These are phyloP conservation scores for Ganoderma sp. DNA, from an alignment of 1,284 basidiomycete species.

Conservation along the genomic window DNA sequence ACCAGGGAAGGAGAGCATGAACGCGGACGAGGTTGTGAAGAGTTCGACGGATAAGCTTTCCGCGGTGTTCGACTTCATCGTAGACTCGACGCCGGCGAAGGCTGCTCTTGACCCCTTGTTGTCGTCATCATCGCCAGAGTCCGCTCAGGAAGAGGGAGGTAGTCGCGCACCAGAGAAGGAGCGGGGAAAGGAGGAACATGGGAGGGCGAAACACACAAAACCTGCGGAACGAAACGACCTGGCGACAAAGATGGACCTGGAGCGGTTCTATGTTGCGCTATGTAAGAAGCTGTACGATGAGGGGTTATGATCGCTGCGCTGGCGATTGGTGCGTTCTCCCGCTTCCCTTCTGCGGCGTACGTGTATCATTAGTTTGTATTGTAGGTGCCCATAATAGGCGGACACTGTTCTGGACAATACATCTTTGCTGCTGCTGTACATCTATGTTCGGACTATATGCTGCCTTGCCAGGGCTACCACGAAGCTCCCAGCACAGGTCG, in stretches of 20 bases:
- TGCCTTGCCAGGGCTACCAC: slow-evolving; percentile 29
- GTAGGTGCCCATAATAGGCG: slow-evolving; percentile 5
- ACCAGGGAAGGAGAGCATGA: slow-evolving; percentile 38
- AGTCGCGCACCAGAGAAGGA: too few species aligned
- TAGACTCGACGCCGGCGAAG: slow-evolving; percentile 66
- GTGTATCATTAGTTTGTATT: slow-evolving; percentile 11
- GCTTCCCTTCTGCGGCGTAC: not conserved
- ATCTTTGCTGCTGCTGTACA: not conserved
- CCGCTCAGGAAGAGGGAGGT: slow-evolving; percentile 33
- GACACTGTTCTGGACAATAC: not conserved
- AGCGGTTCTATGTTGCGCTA: slow-evolving; percentile 78
- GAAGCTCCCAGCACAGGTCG: slow-evolving; percentile 30
- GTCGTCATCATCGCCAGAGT: slow-evolving; percentile 21
- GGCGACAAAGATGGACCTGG: slow-evolving; percentile 66
- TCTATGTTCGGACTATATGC: not conserved
- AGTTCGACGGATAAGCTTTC: slow-evolving; percentile 74
- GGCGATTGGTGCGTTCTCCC: not conserved
- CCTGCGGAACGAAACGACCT: slow-evolving; percentile 51
- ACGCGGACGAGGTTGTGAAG: slow-evolving; percentile 64
- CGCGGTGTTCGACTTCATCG: slow-evolving; percentile 76
- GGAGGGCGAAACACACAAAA: slow-evolving; percentile 29
- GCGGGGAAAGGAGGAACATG: slow-evolving; percentile 13
- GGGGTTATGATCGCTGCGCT: slow-evolving; percentile 56
- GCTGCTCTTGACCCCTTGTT: slow-evolving; percentile 20
- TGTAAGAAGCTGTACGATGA: slow-evolving; percentile 82